Evolutionary conservation across 164 flowering plant genomes (phyloP), one percentile per base, ranked within the genome.

Genomic region (Malania oleifera): DNA sequence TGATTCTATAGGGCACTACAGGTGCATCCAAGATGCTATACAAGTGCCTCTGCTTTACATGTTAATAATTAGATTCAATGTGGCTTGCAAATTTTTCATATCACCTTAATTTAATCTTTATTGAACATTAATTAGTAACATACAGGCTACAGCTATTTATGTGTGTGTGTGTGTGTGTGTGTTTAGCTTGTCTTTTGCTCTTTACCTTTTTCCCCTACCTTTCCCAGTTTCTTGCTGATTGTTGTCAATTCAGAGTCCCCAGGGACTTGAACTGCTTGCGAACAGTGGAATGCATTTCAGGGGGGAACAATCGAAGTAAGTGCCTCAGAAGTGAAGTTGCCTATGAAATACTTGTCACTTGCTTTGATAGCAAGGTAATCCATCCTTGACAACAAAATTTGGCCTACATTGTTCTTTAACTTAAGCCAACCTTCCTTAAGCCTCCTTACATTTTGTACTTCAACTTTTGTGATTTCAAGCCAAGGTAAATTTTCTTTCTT

Each of bases 181-280:
- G 25, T 22, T 25, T 59, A 11, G 7, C 3, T 20, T 11, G 1
- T 25, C 18, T 39, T 52, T 55, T 28, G 1, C 40, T 10, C 19
- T 50, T 19, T 43, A 7, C 7, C 12, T 12, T 15, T 48, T 26
- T 18, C 8, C n/a, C 41, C 26, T 48, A 19, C 38, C 19, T 19
- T 12, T 46, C 12, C 5, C 35, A 12, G 40, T 18, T 31, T 20
- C 31, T 65, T 54, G 17, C 28, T 57, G 49, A 48, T 55, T 51
- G 3, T 52, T 52, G 24, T 54, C 29, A 45, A 25, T 70, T 62
- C 78, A 90, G 99, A 69, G 63, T 81, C 23, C 82, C 83, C 26
- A 66, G 60, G 49, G 91, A 93, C 46, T 69, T 81, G 60, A 93
- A 90, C 73, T 83, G 92, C 75, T 60, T 90, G 78, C 73, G 80